Evolutionary conservation across 164 flowering plant genomes (phyloP).

Genomic region (Aristolochia californica): DNA sequence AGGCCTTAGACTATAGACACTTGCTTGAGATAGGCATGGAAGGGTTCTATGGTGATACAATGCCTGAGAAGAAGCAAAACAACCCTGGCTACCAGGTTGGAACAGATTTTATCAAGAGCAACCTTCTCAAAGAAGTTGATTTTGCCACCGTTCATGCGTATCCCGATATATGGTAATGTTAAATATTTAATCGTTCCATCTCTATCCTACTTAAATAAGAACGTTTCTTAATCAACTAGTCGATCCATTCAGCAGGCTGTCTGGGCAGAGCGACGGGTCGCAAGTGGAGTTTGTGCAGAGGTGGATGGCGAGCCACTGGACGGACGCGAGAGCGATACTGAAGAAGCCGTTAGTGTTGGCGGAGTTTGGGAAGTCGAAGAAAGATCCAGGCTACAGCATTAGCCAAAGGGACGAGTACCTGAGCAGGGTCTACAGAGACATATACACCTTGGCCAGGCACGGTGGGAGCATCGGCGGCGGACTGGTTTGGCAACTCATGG

Average conservation of each 20-base stretch:
- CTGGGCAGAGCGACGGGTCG: constrained; percentile 37
- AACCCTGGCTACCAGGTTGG: constrained; percentile 83
- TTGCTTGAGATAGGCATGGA: constrained; percentile 73
- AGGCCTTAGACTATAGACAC: constrained; percentile 69
- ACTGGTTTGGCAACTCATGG: constrained; percentile 83
- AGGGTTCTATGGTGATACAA: constrained; percentile 87
- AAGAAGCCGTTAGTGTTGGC: constrained; percentile 74
- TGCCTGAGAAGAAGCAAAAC: constrained; percentile 44
- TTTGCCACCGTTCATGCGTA: constrained; percentile 86
- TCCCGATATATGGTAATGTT: constrained; percentile 61
- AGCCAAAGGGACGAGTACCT: constrained; percentile 46
- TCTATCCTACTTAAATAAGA: constrained; percentile 25
- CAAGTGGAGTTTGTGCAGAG: constrained; percentile 50
- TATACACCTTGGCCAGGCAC: constrained; percentile 48
- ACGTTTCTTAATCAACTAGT: no score
- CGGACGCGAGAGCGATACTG: constrained; percentile 64
- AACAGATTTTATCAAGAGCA: constrained; percentile 83
- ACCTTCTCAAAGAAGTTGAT: constrained; percentile 69
- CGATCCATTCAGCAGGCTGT: constrained; percentile 18
- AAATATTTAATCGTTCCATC: background rate
- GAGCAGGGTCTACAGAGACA: constrained; percentile 41
- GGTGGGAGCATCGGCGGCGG: constrained; percentile 80
- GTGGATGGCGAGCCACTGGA: constrained; percentile 85
- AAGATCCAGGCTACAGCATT: constrained; percentile 61
- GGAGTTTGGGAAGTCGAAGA: constrained; percentile 72